Conservation (phyloP, 2,329 filamentous ascomycete species). For the Xylaria sp. region DNA sequence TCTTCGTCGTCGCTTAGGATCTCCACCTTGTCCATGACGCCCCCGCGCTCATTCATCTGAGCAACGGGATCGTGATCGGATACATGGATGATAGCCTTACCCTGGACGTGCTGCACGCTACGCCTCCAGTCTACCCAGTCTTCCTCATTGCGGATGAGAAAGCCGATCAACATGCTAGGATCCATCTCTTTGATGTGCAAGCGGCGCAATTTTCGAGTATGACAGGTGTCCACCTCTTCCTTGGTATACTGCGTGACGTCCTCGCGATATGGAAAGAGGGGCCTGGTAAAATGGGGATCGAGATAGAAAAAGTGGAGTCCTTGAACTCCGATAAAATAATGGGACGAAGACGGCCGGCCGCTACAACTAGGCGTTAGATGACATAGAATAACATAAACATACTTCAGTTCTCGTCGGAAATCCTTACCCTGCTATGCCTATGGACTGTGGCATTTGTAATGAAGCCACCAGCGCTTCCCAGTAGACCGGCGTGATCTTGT, state of each 20-base stretch:
- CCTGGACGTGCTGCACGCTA: constrained; percentile 74
- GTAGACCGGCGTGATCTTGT: constrained; percentile 92
- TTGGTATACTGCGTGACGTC: constrained; percentile 63
- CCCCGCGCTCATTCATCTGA: constrained; percentile 65
- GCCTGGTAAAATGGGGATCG: constrained; percentile 87
- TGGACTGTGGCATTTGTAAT: constrained; percentile 87
- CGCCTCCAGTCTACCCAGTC: constrained; percentile 87
- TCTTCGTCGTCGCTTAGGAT: constrained; percentile 74
- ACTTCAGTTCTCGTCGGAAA: neutral
- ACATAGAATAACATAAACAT: neutral
- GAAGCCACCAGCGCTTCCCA: constrained; percentile 89
- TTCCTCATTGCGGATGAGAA: constrained; percentile 79
- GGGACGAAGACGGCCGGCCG: constrained; percentile 87
- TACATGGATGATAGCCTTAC: constrained; percentile 86
- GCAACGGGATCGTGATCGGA: constrained; percentile 71
- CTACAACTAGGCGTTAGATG: constrained; percentile 51
- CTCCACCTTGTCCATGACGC: constrained; percentile 88
- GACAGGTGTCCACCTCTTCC: constrained; percentile 81
- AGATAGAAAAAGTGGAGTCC: constrained; percentile 89
- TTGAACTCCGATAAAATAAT: constrained; percentile 65
- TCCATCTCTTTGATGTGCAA: constrained; percentile 93
- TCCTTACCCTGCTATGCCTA: constrained; percentile 89
- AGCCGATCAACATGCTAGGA: constrained; percentile 96
- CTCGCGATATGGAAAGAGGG: constrained; percentile 70
- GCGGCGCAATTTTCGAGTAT: constrained; percentile 82